Conservation (phyloP, 805 yeast genomes). For the Suhomyces sp. region DNA sequence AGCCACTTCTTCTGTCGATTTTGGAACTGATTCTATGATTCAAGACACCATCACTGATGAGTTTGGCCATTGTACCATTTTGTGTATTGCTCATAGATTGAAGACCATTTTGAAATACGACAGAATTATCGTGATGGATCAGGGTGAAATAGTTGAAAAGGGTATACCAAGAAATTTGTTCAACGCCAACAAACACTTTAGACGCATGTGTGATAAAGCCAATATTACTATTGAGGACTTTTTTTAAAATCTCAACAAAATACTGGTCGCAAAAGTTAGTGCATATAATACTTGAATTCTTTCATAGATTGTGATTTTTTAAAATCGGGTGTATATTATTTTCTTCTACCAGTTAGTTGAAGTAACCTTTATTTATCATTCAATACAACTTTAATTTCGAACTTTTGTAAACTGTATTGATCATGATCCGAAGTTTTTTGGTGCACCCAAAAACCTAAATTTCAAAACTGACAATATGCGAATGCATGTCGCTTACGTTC, state of each 20-base stretch:
- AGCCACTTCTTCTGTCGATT: slow-evolving; percentile 40
- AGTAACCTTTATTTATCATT: neutral
- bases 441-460: neutral
- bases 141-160: slow-evolving; percentile 31
- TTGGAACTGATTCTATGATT: slow-evolving; percentile 36
- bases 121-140: slow-evolving; percentile 33
- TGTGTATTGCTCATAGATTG: slow-evolving; percentile 40
- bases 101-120: slow-evolving; percentile 36
- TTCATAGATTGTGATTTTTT: neutral
- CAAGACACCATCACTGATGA: slow-evolving; percentile 31
- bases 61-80: slow-evolving; percentile 31
- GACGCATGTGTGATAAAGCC: slow-evolving; percentile 37
- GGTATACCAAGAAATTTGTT: slow-evolving; percentile 34
- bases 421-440: neutral
- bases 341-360: neutral
- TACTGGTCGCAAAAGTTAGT: neutral
- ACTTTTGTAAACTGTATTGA: neutral
- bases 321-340: neutral
- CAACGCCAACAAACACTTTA: slow-evolving; percentile 27
- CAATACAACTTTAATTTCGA: neutral
- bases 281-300: neutral
- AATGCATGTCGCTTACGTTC: neutral
- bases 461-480: neutral
- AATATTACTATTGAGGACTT: slow-evolving; percentile 25
- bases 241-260: slow-evolving; percentile 12